phyloP scores from a whole-genome alignment of 1,139 yeast species.

The Blastobotrys malaysiensis region DNA sequence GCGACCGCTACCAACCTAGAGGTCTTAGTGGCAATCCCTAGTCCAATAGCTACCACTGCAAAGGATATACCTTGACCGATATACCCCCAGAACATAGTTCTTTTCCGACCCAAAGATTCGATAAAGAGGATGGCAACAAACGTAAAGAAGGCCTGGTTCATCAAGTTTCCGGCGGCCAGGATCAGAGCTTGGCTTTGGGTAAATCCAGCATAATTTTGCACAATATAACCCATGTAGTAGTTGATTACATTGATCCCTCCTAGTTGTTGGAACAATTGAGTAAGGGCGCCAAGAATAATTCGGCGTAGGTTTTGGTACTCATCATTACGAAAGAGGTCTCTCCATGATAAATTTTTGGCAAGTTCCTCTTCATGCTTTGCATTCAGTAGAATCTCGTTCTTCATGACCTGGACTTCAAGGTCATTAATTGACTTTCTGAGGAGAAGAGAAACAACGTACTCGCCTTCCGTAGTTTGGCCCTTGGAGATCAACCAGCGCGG shows the following conservation, averaged over 20 bases:
- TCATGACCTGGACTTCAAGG: constrained; percentile 5
- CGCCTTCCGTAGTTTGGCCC: constrained; percentile 42
- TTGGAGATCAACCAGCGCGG: constrained; percentile 67
- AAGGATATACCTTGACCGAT: constrained; percentile 11
- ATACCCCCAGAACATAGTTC: constrained; percentile 11
- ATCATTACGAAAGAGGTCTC: constrained; percentile 5
- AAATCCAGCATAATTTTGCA: constrained; percentile 5
- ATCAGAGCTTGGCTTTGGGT: constrained; percentile 6
- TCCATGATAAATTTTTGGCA: background rate
- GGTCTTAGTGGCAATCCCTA: constrained; percentile 9
- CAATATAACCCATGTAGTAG: constrained; percentile 9
- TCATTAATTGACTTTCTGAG: background rate
- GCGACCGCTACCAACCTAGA: constrained; percentile 14
- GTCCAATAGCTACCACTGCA: constrained; percentile 11
- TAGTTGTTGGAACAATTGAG: constrained; percentile 8
- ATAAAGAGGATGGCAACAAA: constrained; percentile 7
- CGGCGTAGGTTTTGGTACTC: constrained; percentile 7
- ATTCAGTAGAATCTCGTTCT: constrained; percentile 3
- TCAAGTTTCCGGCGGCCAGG: constrained; percentile 8
- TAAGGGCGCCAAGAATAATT: constrained; percentile 4
- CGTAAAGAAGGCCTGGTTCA: constrained; percentile 11
- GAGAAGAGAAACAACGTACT: constrained; percentile 26
- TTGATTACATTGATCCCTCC: constrained; percentile 10
- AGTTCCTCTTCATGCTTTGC: constrained; percentile 2
- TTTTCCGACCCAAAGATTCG: constrained; percentile 9